A percentile compares a stretch with the other conserved stretches of the same genome.
These are phyloP conservation scores for Zygosaccharomyces siamensis DNA, from an alignment of 805 yeast species.

Conservation along the genomic window DNA sequence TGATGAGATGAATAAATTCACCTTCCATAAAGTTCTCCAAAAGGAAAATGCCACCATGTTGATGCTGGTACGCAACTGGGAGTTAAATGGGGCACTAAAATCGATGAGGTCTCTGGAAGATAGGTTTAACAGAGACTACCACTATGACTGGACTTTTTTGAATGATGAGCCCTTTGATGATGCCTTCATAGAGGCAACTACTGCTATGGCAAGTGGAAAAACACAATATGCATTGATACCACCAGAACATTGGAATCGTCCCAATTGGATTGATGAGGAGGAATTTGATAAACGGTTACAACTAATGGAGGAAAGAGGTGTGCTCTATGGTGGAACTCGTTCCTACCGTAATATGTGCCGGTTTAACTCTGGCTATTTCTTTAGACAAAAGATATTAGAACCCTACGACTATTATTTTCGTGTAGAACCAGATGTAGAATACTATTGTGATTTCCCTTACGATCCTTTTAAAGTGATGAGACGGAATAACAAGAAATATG, in stretches of 20 bases:
- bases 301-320: constrained; percentile 42
- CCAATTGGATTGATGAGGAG: constrained; percentile 60
- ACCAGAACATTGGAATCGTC: constrained; percentile 70
- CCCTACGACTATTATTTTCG: constrained; percentile 90
- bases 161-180: constrained; percentile 67
- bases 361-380: constrained; percentile 88
- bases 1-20: constrained; percentile 10
- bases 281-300: constrained; percentile 45
- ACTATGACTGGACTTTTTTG: constrained; percentile 75
- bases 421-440: constrained; percentile 89
- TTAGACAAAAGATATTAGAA: constrained; percentile 63
- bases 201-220: constrained; percentile 56
- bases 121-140: constrained; percentile 58
- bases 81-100: constrained; percentile 62
- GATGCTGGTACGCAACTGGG: constrained; percentile 83
- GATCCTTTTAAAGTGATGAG: constrained; percentile 85
- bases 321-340: constrained; percentile 59
- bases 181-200: constrained; percentile 57
- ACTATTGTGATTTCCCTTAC: constrained; percentile 75
- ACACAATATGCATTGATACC: constrained; percentile 67
- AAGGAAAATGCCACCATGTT: constrained; percentile 69
- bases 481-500: constrained; percentile 71
- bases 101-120: constrained; percentile 79
- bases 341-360: constrained; percentile 93
- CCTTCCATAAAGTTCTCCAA: neutral